phyloP scores from a whole-genome alignment of 1,139 yeast genomes.

The Sugiyamaella paludigena region DNA sequence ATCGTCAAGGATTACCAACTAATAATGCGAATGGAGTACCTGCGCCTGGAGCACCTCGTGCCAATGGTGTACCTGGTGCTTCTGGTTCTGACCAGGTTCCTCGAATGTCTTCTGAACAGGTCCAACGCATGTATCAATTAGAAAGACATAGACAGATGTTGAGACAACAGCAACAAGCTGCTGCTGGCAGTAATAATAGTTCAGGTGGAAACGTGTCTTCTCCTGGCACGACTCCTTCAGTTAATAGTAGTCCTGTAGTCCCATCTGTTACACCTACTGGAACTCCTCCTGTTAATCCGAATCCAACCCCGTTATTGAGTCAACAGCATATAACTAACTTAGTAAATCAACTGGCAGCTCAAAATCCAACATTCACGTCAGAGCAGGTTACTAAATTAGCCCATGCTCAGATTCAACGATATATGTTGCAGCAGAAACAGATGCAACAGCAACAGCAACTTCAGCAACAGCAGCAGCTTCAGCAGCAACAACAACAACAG shows the following conservation, averaged over 20 bases:
- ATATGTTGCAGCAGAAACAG: constrained; percentile 34
- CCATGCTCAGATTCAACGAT: constrained; percentile 62
- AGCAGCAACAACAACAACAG: constrained; percentile 28
- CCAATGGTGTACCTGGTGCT: constrained; percentile 12
- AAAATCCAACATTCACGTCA: constrained; percentile 64
- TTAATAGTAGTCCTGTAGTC: constrained; percentile 4
- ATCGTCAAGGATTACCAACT: no score
- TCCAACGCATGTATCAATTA: constrained; percentile 23
- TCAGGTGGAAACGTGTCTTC: constrained; percentile 27
- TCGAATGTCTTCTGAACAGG: constrained; percentile 24
- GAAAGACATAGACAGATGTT: constrained; percentile 21
- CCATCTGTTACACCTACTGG: constrained; percentile 8
- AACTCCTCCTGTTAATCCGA: constrained; percentile 8
- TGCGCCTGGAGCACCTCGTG: constrained; percentile 5
- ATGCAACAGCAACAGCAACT: constrained; percentile 36
- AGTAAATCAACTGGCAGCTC: constrained; percentile 64
- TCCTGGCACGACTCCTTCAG: constrained; percentile 7
- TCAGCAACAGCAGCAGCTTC: constrained; percentile 29
- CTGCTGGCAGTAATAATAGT: constrained; percentile 19
- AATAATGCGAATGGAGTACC: constrained; percentile 12
- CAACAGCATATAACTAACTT: constrained; percentile 60
- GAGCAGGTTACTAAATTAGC: constrained; percentile 74
- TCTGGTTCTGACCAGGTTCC: constrained; percentile 24
- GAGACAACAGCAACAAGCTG: constrained; percentile 21
- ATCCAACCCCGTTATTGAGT: constrained; percentile 9